Conservation (phyloP, 345 rosid species). For the Syzygium jambos region DNA sequence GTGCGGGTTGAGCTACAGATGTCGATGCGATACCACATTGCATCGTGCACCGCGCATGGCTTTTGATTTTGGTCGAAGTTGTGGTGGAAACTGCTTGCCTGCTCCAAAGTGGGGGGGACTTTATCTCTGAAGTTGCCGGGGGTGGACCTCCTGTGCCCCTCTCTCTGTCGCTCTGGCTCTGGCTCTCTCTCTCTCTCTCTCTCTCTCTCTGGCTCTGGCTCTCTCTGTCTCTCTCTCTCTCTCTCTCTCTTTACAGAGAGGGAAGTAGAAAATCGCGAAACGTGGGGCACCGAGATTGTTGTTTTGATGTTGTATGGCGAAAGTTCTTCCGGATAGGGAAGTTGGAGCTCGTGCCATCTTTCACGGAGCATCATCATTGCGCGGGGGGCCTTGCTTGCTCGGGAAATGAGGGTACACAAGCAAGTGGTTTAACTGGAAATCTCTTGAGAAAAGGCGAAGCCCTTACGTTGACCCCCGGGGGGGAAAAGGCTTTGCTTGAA, state of each 20-base stretch:
- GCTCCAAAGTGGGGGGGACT: neutral
- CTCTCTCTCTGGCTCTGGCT: neutral
- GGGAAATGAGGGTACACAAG: slow-evolving; percentile 15
- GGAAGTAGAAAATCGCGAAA: neutral
- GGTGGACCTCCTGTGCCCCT: neutral
- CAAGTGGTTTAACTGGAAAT: slow-evolving; percentile 26
- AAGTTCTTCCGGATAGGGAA: slow-evolving; percentile 18
- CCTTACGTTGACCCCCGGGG: slow-evolving; percentile 2
- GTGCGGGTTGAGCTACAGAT: neutral
- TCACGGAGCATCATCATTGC: slow-evolving; percentile 27
- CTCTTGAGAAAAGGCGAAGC: slow-evolving; percentile 8
- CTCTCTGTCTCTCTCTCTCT: neutral
- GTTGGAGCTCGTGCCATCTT: slow-evolving; percentile 18
- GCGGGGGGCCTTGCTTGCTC: slow-evolving; percentile 11
- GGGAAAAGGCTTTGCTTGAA: slow-evolving; percentile 3
- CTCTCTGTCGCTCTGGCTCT: too few relatives aligned
- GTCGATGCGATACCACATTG: neutral
- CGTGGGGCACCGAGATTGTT: slow-evolving; percentile 7
- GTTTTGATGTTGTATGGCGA: neutral
- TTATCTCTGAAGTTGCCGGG: neutral
- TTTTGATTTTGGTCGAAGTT: neutral
- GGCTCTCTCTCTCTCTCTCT: neutral
- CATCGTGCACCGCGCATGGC: neutral
- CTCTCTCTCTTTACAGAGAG: neutral
- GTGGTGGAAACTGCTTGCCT: neutral